Evolutionary conservation across 2,329 filamentous ascomycete genomes (phyloP).

Genomic region (Emericellopsis cladophorae): DNA sequence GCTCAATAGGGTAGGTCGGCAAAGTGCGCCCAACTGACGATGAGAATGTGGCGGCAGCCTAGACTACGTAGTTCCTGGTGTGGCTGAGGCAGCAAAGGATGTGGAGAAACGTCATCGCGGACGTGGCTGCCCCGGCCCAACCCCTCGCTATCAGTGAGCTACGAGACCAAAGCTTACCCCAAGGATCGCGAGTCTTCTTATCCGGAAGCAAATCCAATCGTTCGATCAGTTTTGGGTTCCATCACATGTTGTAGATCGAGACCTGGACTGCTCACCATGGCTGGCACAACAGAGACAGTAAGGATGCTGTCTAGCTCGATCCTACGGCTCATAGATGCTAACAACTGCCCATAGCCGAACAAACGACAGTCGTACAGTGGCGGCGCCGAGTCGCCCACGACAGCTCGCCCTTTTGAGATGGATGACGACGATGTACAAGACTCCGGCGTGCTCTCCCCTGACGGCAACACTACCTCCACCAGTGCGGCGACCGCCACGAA

Average conservation of each 20-base stretch:
- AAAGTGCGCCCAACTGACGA: too few relatives aligned
- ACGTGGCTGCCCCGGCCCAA: too few relatives aligned
- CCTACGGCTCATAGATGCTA: background rate
- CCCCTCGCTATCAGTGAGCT: too few relatives aligned
- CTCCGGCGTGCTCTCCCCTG: slow-evolving; percentile 33
- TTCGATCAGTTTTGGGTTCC: too few relatives aligned
- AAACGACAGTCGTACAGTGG: slow-evolving; percentile 27
- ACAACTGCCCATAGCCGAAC: slow-evolving; percentile 16
- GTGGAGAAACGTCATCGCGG: too few relatives aligned
- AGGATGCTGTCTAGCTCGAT: background rate
- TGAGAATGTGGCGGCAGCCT: too few relatives aligned
- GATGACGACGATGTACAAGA: slow-evolving; percentile 61
- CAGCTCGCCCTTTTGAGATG: slow-evolving; percentile 51
- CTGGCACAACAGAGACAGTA: slow-evolving; percentile 21
- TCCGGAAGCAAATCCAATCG: background rate
- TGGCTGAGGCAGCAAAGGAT: too few relatives aligned
- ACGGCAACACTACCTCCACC: slow-evolving; percentile 13
- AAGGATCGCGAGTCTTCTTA: background rate
- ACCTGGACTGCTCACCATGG: background rate
- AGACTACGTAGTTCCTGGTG: too few relatives aligned
- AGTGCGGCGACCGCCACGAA: background rate
- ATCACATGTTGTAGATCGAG: too few relatives aligned
- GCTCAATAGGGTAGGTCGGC: too few relatives aligned
- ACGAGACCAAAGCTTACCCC: too few relatives aligned
- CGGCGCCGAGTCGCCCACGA: slow-evolving; percentile 51